These are phyloP conservation scores for Trichoderma atrobrunneum DNA, from an alignment of 2,329 filamentous ascomycete genomes.

Conservation along the genomic window DNA sequence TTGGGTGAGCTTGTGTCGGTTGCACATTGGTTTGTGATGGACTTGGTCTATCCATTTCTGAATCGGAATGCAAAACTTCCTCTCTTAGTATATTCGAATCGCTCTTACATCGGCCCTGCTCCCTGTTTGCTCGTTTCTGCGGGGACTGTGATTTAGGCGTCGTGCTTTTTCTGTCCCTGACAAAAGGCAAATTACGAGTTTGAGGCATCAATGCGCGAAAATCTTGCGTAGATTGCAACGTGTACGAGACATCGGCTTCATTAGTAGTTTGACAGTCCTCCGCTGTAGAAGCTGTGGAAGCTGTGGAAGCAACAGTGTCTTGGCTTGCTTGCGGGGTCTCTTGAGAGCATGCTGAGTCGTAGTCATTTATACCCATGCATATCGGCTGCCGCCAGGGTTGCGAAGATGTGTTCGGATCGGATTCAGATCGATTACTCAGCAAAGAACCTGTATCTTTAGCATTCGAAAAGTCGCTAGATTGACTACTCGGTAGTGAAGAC, in stretches of 20 bases:
- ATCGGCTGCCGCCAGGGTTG: too few relatives aligned
- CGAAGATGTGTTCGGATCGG: not conserved
- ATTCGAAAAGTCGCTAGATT: not conserved
- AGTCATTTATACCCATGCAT: not conserved
- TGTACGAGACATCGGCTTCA: not conserved
- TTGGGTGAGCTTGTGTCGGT: not conserved
- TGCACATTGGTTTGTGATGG: not conserved
- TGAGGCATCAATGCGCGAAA: constrained; percentile 33
- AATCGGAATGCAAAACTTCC: too few relatives aligned
- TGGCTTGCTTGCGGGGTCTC: not conserved
- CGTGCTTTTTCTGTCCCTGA: not conserved
- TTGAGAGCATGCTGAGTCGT: not conserved
- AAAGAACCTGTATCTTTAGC: too few relatives aligned
- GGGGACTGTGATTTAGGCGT: not conserved
- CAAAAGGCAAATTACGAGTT: constrained; percentile 33
- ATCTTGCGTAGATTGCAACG: not conserved
- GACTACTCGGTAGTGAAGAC: not conserved
- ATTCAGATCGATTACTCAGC: not conserved
- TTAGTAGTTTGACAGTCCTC: not conserved
- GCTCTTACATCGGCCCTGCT: not conserved
- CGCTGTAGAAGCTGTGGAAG: not conserved
- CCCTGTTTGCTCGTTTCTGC: not conserved
- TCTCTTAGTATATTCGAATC: not conserved
- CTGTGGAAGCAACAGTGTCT: not conserved
- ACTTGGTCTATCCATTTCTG: not conserved